These are phyloP conservation scores for Amanita muscaria DNA, from an alignment of 768 basidiomycete species.

Conservation along the genomic window DNA sequence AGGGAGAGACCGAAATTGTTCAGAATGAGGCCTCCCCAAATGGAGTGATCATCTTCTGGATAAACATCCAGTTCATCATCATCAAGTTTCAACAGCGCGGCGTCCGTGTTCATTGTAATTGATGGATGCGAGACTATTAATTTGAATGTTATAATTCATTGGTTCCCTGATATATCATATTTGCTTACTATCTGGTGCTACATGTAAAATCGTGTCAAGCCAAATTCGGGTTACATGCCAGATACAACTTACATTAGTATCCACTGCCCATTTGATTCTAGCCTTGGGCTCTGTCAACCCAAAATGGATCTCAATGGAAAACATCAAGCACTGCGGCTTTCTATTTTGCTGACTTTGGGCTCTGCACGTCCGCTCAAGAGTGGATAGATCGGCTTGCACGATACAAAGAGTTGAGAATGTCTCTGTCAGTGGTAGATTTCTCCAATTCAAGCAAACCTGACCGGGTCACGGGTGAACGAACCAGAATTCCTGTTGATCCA, in stretches of 20 bases:
- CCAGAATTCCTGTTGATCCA: slow-evolving; percentile 64
- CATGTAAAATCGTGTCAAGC: slow-evolving; percentile 4
- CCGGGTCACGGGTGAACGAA: slow-evolving; percentile 19
- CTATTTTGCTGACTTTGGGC: slow-evolving; percentile 55
- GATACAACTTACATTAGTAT: slow-evolving; percentile 45
- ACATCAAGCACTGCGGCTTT: slow-evolving; percentile 76
- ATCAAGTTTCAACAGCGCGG: slow-evolving; percentile 46
- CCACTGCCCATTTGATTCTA: slow-evolving; percentile 77
- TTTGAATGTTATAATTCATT: neutral
- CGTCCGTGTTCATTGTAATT: slow-evolving; percentile 76
- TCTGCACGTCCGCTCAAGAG: slow-evolving; percentile 63
- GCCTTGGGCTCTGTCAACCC: slow-evolving; percentile 77
- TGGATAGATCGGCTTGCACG: slow-evolving; percentile 70
- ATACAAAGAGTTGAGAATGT: slow-evolving; percentile 71
- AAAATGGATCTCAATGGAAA: slow-evolving; percentile 78
- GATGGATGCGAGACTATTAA: slow-evolving; percentile 70
- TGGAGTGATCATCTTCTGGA: slow-evolving; percentile 51
- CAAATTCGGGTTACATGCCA: slow-evolving; percentile 1
- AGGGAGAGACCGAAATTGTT: slow-evolving; percentile 34
- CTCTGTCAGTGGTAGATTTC: slow-evolving; percentile 35
- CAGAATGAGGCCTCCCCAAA: slow-evolving; percentile 30
- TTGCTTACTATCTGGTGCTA: slow-evolving; percentile 64
- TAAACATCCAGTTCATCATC: slow-evolving; percentile 62
- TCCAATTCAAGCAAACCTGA: neutral
- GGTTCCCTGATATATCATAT: neutral